Evolutionary conservation across 1,139 yeast genomes (phyloP), one percentile per base, ranked within the genome.

Genomic region (Yamadazyma conglobata): DNA sequence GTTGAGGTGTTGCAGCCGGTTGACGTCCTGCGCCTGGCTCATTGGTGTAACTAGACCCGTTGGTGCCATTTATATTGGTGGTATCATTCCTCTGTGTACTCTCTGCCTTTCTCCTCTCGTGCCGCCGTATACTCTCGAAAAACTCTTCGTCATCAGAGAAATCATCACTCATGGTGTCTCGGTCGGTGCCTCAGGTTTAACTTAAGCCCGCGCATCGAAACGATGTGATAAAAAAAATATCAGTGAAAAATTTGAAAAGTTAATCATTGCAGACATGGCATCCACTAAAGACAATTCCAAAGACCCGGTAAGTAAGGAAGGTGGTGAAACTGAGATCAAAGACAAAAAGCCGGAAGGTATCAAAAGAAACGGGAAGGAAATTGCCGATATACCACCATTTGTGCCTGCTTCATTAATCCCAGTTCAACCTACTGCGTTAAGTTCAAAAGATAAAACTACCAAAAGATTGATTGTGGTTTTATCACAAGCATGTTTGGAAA

Each of bases 401-500:
- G 52, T 87, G 67, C 55, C 75, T 42, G 88, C 86, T 2, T 78
- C 87, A 7, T 65, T 86, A 34, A 89, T 85, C 17, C 96, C 96
- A 14, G 79, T 76, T 31, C 89, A 86, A 44, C 96, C 96, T 22
- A 65, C 77, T 24, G 77, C 85, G n/a, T 71, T 87, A 36, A 76
- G 75, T 28, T 85, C 95, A 1, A 83, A 77, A 46, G 96, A 88
- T 60, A 88, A 87, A 54, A 70, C 67, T 38, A 81, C 95, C 13
- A 78, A 85, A 56, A 73, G 98, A 50, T 71, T 91, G 50, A 79
- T 91, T 38, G 97, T 91, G 13, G 98, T 91, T 15, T 72, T 91
- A 34, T 81, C 96, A 6, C 94, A 88, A 54, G 98, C 98, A 17
- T 89, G 96, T 49, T 68, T 91, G 36, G 98, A 91, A 56, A 89